Evolutionary conservation across 2,329 filamentous ascomycete species (phyloP).

Genomic region (Drechslerella coelobrocha): DNA sequence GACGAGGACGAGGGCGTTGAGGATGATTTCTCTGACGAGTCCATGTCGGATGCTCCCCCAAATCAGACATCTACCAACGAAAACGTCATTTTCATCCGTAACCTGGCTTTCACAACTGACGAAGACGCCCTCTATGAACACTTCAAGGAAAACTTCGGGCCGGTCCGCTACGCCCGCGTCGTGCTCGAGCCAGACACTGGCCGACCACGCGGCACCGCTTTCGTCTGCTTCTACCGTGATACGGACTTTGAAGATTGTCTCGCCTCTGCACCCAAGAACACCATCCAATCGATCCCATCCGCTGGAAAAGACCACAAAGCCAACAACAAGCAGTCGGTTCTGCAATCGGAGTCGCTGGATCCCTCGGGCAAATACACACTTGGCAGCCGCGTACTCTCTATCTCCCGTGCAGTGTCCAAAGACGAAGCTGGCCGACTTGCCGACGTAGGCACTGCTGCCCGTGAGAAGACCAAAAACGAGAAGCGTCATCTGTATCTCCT

Average conservation of each 20-base stretch:
- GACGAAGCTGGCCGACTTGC: constrained; percentile 78
- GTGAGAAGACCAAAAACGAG: constrained; percentile 77
- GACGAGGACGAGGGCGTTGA: constrained; percentile 59
- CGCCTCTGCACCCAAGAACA: constrained; percentile 71
- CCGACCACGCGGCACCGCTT: constrained; percentile 87
- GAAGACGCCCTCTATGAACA: constrained; percentile 84
- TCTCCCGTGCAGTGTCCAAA: constrained; percentile 84
- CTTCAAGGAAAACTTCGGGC: constrained; percentile 80
- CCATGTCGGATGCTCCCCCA: constrained; percentile 59
- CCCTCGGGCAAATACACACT: constrained; percentile 85
- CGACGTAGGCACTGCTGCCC: constrained; percentile 69
- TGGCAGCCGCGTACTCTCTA: constrained; percentile 83
- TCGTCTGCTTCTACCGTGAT: constrained; percentile 85
- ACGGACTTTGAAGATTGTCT: constrained; percentile 80
- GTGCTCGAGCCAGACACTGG: constrained; percentile 87
- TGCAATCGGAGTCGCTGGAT: constrained; percentile 85
- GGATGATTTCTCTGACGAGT: constrained; percentile 60
- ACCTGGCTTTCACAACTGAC: constrained; percentile 85
- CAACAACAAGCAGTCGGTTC: constrained; percentile 68
- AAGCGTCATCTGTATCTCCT: constrained; percentile 89
- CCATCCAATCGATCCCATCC: constrained; percentile 59
- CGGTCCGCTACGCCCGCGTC: constrained; percentile 86
- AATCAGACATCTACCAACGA: constrained; percentile 49
- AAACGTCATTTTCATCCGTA: constrained; percentile 87
- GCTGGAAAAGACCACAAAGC: constrained; percentile 52